These are phyloP conservation scores for Echites panduratus DNA, from an alignment of 257 asterid species.

Conservation along the genomic window DNA sequence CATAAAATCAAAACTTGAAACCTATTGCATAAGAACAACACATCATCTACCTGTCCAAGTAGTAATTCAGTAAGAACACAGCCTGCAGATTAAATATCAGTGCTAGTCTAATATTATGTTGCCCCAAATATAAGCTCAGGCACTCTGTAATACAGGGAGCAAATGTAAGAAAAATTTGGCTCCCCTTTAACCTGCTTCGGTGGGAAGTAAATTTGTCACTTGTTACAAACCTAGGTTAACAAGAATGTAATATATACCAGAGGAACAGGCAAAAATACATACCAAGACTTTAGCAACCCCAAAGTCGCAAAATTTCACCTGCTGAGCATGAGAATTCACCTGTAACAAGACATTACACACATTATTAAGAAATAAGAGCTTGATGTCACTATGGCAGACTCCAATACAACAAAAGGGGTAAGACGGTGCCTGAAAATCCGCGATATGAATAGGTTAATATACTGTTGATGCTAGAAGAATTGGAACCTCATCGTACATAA, in stretches of 20 bases:
- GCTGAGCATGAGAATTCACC: constrained; percentile 67
- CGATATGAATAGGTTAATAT: constrained; percentile 20
- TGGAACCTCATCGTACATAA: neutral
- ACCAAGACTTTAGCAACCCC: constrained; percentile 54
- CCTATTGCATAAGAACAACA: neutral
- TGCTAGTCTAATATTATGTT: constrained; percentile 45
- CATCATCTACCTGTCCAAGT: constrained; percentile 41
- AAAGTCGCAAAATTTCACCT: constrained; percentile 49
- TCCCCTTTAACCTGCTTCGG: constrained; percentile 46
- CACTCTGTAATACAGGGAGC: constrained; percentile 56
- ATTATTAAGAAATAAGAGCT: constrained; percentile 32
- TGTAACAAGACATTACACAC: constrained; percentile 18
- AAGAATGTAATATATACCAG: neutral
- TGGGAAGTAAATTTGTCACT: constrained; percentile 6
- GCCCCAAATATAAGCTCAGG: constrained; percentile 61
- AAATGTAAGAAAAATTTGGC: constrained; percentile 49
- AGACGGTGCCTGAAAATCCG: constrained; percentile 93
- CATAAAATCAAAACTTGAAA: neutral
- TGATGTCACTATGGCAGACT: constrained; percentile 96
- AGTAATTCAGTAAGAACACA: constrained; percentile 53
- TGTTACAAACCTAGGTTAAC: neutral
- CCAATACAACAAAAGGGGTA: constrained; percentile 79
- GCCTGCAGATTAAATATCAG: constrained; percentile 53
- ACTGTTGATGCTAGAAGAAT: neutral
- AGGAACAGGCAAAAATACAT: constrained; percentile 8